Conservation (phyloP, 805 yeast species). For the Pichia nakasei region DNA sequence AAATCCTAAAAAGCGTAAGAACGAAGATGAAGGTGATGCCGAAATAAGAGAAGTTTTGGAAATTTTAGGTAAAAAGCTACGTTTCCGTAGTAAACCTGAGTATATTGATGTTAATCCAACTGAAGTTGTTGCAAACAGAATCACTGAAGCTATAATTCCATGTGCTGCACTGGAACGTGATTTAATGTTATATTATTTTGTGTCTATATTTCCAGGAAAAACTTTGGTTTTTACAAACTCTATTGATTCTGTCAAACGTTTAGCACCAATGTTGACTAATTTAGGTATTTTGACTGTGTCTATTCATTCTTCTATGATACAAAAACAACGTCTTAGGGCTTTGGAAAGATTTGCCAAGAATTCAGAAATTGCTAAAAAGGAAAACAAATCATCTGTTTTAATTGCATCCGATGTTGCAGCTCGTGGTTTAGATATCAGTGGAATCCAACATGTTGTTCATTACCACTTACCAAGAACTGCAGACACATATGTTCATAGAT, state of each 20-base stretch:
- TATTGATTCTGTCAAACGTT: slow-evolving; percentile 87
- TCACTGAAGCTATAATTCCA: slow-evolving; percentile 82
- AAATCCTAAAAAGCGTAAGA: slow-evolving; percentile 19
- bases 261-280: slow-evolving; percentile 66
- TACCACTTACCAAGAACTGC: slow-evolving; percentile 93
- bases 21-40: slow-evolving; percentile 26
- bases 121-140: slow-evolving; percentile 61
- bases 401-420: slow-evolving; percentile 98
- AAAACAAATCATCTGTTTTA: slow-evolving; percentile 52
- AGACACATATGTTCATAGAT: slow-evolving; percentile 88
- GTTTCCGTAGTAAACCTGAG: slow-evolving; percentile 58
- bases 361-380: slow-evolving; percentile 25
- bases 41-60: slow-evolving; percentile 48
- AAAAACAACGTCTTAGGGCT: slow-evolving; percentile 81
- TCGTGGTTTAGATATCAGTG: slow-evolving; percentile 89
- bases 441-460: slow-evolving; percentile 88
- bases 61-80: slow-evolving; percentile 58
- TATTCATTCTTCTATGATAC: slow-evolving; percentile 90
- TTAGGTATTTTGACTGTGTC: slow-evolving; percentile 62
- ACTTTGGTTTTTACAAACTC: slow-evolving; percentile 89
- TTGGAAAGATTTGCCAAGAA: slow-evolving; percentile 68
- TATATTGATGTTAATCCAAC: slow-evolving; percentile 83
- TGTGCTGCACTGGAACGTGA: slow-evolving; percentile 90
- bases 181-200: slow-evolving; percentile 77
- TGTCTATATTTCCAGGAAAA: slow-evolving; percentile 78